A percentile compares a stretch with the other conserved stretches of the same genome.
Evolutionary conservation across 257 asterid genomes (phyloP).

Genomic region (Cynanchum wilfordii): DNA sequence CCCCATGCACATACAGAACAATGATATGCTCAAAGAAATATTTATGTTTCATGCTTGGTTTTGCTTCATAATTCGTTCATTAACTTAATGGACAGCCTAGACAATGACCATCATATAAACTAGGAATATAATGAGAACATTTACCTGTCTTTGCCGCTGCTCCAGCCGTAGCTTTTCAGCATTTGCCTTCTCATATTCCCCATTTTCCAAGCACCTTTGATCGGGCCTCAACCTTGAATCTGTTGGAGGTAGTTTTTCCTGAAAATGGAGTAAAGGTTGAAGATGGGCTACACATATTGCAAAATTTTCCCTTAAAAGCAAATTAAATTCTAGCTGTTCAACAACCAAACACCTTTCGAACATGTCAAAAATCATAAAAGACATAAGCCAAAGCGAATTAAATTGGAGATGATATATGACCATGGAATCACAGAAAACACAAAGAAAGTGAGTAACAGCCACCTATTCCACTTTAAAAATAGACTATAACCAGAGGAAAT

Average conservation of each 20-base stretch:
- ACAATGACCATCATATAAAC: neutral
- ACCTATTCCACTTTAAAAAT: neutral
- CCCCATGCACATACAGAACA: neutral
- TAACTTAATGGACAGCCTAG: neutral
- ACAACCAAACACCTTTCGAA: neutral
- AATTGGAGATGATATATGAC: neutral
- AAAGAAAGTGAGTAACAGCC: neutral
- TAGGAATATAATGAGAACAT: neutral
- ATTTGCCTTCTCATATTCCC: slow-evolving; percentile 79
- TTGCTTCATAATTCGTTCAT: neutral
- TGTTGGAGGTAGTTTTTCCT: slow-evolving; percentile 94
- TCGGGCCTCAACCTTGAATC: slow-evolving; percentile 97
- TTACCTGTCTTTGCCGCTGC: slow-evolving; percentile 93
- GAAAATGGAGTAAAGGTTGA: slow-evolving; percentile 18
- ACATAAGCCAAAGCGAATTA: neutral
- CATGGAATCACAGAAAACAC: neutral
- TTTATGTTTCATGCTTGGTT: neutral
- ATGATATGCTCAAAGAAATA: neutral
- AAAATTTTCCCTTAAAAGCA: neutral
- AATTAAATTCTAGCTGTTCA: neutral
- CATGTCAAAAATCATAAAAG: neutral
- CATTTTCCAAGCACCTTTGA: slow-evolving; percentile 91
- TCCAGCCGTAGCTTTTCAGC: slow-evolving; percentile 77
- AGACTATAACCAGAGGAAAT: neutral
- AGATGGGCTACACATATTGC: neutral